Base-by-base conservation (phyloP, 768 basidiomycete genomes). In the Mycena amicta region DNA sequence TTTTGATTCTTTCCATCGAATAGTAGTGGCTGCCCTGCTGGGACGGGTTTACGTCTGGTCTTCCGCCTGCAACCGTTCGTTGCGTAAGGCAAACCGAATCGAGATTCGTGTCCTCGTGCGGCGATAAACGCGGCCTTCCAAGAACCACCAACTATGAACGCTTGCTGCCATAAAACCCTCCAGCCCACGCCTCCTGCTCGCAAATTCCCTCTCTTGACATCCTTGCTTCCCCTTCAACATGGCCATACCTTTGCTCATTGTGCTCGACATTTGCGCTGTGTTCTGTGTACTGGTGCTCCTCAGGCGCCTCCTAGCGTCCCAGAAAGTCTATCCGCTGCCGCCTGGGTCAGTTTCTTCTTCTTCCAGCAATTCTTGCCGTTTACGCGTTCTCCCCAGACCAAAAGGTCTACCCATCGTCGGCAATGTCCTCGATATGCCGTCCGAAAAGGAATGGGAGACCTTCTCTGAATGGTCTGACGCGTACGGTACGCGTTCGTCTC, bases 351-450 rank as follows among this genome's bases (percentile, higher is more conserved):
- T 12, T n/a, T 12, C 23, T 5, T 5, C 13, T 47, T 28, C 22
- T 30, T 33, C 25, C 61, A 52, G 52, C 55, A 27, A 41, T 25
- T 50, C 20, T n/a, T 13, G 26, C 23, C 63, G 62, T 37, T 56
- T 61, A 31, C 67, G 76, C 6, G 74, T 83, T 16, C 80, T 80
- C 30, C 81, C 80, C 18, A 85, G 84, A 15, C 85, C 85, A 0
- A 77, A 70, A 52, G 79, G 80, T 41, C 70, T 85, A 37, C 84
- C 80, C 3, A 68, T 86, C 13, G 67, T 86, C 26, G 86, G 85
- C 15, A 86, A 82, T 60, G 63, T 82, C 12, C 69, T 83, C 25
- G 80, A 83, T 60, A 80, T 86, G 77, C 80, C 84, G 28, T 66
- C 69, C 15, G 74, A 76, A 30, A 72, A 77, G 60, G 77, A 77